Evolutionary conservation across 1,284 basidiomycete species (phyloP).

Genomic region (Ceratobasidium sp.): DNA sequence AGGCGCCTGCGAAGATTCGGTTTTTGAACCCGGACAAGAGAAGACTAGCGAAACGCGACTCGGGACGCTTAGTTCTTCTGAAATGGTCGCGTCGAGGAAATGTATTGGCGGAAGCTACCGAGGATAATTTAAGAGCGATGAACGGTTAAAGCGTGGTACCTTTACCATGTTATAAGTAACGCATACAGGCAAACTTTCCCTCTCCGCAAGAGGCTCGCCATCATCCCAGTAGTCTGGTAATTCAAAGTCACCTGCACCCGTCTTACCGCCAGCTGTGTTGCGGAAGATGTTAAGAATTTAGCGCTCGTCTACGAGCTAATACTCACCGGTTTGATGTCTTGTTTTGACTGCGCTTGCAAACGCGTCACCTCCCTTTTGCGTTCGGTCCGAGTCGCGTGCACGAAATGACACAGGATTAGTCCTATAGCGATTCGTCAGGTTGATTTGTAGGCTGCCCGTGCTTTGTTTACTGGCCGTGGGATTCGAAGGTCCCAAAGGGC

Average conservation of each 20-base stretch:
- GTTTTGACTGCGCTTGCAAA: conserved; percentile 42
- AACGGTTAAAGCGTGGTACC: background rate
- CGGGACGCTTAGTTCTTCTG: conserved; percentile 71
- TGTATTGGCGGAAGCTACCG: conserved; percentile 68
- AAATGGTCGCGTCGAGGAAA: conserved; percentile 76
- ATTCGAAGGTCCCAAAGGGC: conserved; percentile 85
- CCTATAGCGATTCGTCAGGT: conserved; percentile 9
- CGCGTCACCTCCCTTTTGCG: conserved; percentile 53
- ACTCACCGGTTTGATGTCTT: conserved; percentile 36
- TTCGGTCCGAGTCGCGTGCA: conserved; percentile 39
- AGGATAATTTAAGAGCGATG: background rate
- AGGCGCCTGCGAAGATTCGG: conserved; percentile 54
- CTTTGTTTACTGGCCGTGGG: conserved; percentile 76
- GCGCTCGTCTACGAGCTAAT: no score
- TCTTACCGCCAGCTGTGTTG: conserved; percentile 32
- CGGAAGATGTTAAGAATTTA: background rate
- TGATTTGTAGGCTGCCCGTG: conserved; percentile 58
- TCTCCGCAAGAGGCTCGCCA: conserved; percentile 72
- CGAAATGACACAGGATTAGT: conserved; percentile 44
- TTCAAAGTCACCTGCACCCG: conserved; percentile 78
- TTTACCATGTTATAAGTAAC: conserved; percentile 80
- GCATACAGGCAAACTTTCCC: conserved; percentile 78
- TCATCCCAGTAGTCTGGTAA: conserved; percentile 87
- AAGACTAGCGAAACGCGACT: conserved; percentile 72
- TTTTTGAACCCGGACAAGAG: conserved; percentile 65